Base-by-base conservation (phyloP, 768 basidiomycete species). In the Suillus luteus region DNA sequence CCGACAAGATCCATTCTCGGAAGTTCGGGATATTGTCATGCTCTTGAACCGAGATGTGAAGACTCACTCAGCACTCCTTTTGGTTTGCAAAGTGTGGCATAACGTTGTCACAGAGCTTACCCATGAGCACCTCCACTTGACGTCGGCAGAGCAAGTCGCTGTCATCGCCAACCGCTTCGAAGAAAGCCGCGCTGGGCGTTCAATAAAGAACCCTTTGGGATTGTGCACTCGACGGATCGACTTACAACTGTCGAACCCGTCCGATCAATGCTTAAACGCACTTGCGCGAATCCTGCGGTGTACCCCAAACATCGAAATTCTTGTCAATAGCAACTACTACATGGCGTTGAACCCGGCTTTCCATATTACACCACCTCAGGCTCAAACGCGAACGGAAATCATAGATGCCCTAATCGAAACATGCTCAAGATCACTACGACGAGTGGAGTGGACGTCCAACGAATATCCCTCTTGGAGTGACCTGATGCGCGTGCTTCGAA, bases 361-460 rank as follows among this genome's bases (percentile, higher is more conserved):
- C 22, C 71, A 68, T 24, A 52, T 68, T 17, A 67, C 71, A 41
- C 66, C 69, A 22, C 71, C 71, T 4, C 65, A 68, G 12, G 60
- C 60, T 19, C 72, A 71, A 52, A 78, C 77, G 0, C 75, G 77
- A 10, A 59, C 67, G 1, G 72, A 77, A 31, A 73, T 82, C 24
- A 68, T 81, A 17, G 68, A 70, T 41, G 75, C 76, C 0, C 68
- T 83, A 27, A 67, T 76, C 11, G 55, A 61, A 1, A 69, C 75
- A 11, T 78, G 77, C 35, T 69, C 73, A 3, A 65, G 67, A 35
- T 76, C 78, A n/a, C 72, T 83, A 14, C 76, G 74, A 51, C 75
- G 82, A 33, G 58, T 82, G 1, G 82, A 83, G 64, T 83, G 82
- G 81, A 78, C 72, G 9, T 76, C 78, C 24, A 79, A 79, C 10